These are phyloP conservation scores for Hypoxylon rickii DNA, from an alignment of 495 filamentous ascomycete genomes.

Conservation along the genomic window DNA sequence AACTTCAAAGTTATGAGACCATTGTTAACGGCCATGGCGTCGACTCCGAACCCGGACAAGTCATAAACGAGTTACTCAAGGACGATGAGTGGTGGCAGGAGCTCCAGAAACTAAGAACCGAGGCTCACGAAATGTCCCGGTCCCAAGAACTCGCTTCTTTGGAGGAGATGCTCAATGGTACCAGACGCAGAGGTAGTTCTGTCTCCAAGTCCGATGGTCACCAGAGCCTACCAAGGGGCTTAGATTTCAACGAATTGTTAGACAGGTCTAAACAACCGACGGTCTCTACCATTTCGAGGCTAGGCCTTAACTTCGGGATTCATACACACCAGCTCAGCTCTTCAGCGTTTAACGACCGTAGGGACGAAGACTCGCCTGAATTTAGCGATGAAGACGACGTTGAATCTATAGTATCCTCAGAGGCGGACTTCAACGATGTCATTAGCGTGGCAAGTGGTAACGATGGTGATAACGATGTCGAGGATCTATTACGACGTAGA, in stretches of 20 bases:
- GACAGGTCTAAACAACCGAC: constrained; percentile 61
- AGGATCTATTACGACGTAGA: constrained; percentile 15
- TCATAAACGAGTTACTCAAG: constrained; percentile 64
- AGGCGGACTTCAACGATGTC: constrained; percentile 41
- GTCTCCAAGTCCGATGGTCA: constrained; percentile 32
- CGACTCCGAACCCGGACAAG: constrained; percentile 50
- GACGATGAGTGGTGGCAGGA: constrained; percentile 86
- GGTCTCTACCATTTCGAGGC: constrained; percentile 64
- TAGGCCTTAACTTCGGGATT: constrained; percentile 72
- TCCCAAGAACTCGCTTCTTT: constrained; percentile 42
- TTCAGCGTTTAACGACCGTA: constrained; percentile 62
- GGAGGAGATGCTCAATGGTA: constrained; percentile 40
- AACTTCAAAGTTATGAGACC: constrained; percentile 72
- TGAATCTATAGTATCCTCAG: constrained; percentile 21
- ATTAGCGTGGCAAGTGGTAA: constrained; percentile 32
- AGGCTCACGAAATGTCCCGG: constrained; percentile 57
- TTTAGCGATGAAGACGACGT: constrained; percentile 55
- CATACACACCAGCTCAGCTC: constrained; percentile 73
- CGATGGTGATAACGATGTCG: constrained; percentile 34
- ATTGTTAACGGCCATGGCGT: constrained; percentile 69
- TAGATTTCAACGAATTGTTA: constrained; percentile 42
- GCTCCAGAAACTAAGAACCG: constrained; percentile 62
- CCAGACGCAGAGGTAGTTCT: constrained; percentile 38
- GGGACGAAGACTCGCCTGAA: constrained; percentile 42
- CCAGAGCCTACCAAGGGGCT: constrained; percentile 36